Evolutionary conservation across 2,329 filamentous ascomycete genomes (phyloP).

Genomic region (Coleophoma crateriformis): DNA sequence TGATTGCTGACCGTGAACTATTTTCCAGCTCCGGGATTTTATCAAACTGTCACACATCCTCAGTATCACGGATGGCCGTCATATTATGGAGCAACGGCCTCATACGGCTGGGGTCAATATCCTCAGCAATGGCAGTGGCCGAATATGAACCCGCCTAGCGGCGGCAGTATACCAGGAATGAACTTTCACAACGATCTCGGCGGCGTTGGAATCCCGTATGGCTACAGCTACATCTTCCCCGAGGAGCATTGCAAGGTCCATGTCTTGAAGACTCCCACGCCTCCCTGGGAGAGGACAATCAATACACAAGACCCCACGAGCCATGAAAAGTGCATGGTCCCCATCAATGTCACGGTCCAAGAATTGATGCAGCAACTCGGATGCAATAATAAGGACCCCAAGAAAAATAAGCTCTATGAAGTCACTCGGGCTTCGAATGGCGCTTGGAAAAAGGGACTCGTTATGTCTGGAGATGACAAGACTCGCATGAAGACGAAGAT

Average conservation of each 20-base stretch:
- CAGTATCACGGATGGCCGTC: not conserved
- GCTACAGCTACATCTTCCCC: constrained; percentile 59
- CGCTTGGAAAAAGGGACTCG: constrained; percentile 52
- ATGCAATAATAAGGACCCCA: constrained; percentile 41
- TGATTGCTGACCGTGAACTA: not conserved
- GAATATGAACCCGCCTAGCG: not conserved
- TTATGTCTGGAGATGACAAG: constrained; percentile 43
- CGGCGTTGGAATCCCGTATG: constrained; percentile 52
- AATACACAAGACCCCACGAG: constrained; percentile 37
- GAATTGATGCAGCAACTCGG: constrained; percentile 56
- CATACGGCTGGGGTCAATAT: too few relatives aligned
- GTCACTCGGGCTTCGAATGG: constrained; percentile 49
- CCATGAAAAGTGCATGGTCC: constrained; percentile 42
- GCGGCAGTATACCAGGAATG: constrained; percentile 38
- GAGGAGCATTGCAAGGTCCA: constrained; percentile 53
- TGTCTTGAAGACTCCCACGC: constrained; percentile 41
- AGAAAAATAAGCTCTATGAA: constrained; percentile 54
- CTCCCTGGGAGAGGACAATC: constrained; percentile 46
- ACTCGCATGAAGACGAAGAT: constrained; percentile 43
- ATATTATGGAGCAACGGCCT: too few relatives aligned
- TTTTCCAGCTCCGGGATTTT: not conserved
- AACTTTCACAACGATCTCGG: constrained; percentile 53
- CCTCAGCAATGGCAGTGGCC: not conserved
- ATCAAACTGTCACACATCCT: not conserved
- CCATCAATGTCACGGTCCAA: constrained; percentile 44